A percentile compares a stretch with the other conserved stretches of the same genome.
These are phyloP conservation scores for Pachysolen tannophilus DNA, from an alignment of 805 yeast genomes.

Conservation along the genomic window DNA sequence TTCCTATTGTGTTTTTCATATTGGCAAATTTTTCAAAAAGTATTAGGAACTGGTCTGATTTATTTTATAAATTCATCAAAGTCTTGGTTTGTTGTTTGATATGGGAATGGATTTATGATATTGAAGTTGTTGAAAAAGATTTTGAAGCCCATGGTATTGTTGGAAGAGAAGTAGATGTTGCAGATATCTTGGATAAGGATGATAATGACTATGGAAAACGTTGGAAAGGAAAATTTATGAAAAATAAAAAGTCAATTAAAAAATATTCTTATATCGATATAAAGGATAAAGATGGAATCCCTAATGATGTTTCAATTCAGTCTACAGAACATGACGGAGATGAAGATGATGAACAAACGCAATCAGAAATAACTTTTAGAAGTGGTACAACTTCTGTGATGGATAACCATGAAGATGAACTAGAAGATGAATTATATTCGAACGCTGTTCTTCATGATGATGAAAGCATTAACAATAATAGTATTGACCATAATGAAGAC, in stretches of 20 bases:
- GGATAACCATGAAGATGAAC: slow-evolving; percentile 2
- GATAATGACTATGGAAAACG: background rate
- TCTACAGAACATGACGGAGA: background rate
- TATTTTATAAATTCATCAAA: slow-evolving; percentile 36
- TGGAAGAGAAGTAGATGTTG: slow-evolving; percentile 41
- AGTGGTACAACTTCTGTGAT: slow-evolving; percentile 1
- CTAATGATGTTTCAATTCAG: slow-evolving; percentile 1
- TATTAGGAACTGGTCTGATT: slow-evolving; percentile 42
- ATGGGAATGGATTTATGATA: slow-evolving; percentile 62
- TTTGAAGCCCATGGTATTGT: slow-evolving; percentile 49
- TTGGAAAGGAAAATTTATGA: background rate
- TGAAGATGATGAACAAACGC: background rate
- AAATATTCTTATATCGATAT: background rate
- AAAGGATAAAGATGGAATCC: background rate
- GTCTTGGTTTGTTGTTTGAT: slow-evolving; percentile 43
- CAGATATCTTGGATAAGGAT: slow-evolving; percentile 1
- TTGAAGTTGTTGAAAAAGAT: slow-evolving; percentile 39
- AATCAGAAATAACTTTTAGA: background rate
- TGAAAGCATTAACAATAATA: background rate
- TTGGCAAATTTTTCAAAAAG: slow-evolving; percentile 23
- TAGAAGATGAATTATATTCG: slow-evolving; percentile 1
- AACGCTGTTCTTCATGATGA: background rate
- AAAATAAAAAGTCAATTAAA: background rate
- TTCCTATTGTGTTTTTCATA: slow-evolving; percentile 26
- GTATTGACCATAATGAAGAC: background rate